Evolutionary conservation across 2,329 filamentous ascomycete genomes (phyloP), one percentile per base, ranked within the genome.

Genomic region (Cercospora janseana): DNA sequence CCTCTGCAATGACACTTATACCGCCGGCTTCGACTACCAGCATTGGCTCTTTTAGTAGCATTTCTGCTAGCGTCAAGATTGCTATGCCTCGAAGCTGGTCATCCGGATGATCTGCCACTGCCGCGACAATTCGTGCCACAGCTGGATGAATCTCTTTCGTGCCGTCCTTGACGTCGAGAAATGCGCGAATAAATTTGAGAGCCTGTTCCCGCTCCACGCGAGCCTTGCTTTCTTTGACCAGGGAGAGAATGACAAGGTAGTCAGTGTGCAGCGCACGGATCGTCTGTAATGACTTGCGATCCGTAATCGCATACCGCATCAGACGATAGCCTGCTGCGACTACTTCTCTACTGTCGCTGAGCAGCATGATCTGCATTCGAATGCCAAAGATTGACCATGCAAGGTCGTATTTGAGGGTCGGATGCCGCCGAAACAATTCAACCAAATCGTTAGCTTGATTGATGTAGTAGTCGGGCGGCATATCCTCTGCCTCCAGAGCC

Each of bases 171-270:
- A 97, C 89, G 66, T 98, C 93, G 2, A 98, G 75, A 64, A 98
- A 98, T 7, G 91, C 88, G 52, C 93, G 83, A 20, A 97, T 85
- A 67, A 98, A 96, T 68, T 98, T 98, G 62, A 98, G 75, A 9
- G 93, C 93, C 70, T 98, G 93, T 69, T 98, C 93, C 46, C 94
- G 82, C 72, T 98, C 93, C 13, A 98, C 88, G 60, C 92, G 91
- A n/a, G 92, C 88, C 69, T 96, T 97, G 64, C 87, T 86, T 68
- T 97, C 93, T 67, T 97, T 97, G 58, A 94, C 89, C 26, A 98
- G 75, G 1, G 93, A 97, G 62, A 92, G 77, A 29, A 95, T 89
- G 21, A 96, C 91, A 15, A 97, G 76, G 62, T 89, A 92, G 67
- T 98, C 94, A 0, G 90, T 97, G 60, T 96, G 91, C 15, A 97